Evolutionary conservation across 345 rosid species (phyloP).

Genomic region (Gossypium australe): DNA sequence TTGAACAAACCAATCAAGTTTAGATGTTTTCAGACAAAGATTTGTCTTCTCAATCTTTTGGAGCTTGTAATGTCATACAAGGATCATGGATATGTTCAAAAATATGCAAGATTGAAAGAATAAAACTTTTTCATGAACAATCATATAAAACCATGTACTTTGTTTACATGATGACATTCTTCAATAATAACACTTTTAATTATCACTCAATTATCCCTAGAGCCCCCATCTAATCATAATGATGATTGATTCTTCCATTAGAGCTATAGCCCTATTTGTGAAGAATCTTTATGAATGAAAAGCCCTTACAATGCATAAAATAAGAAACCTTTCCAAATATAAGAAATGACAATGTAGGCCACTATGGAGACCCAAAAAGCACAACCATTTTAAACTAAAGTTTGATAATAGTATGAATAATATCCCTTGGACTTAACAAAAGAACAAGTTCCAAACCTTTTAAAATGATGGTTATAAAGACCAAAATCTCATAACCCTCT

Average conservation of each 20-base stretch:
- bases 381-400: slow-evolving; percentile 33
- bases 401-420: slow-evolving; percentile 6
- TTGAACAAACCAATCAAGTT: neutral
- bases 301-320: slow-evolving; percentile 28
- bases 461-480: slow-evolving; percentile 34
- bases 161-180: slow-evolving; percentile 14
- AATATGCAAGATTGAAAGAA: neutral
- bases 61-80: neutral
- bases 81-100: neutral
- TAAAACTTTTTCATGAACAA: slow-evolving; percentile 14
- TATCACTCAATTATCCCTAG: slow-evolving; percentile 21
- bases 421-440: slow-evolving; percentile 28
- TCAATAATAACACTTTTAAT: neutral
- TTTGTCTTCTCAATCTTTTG: neutral
- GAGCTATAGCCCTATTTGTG: neutral
- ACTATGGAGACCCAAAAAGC: slow-evolving; percentile 53
- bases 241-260: slow-evolving; percentile 31
- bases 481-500: slow-evolving; percentile 22
- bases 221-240: slow-evolving; percentile 29
- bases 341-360: slow-evolving; percentile 56
- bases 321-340: slow-evolving; percentile 41
- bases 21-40: neutral
- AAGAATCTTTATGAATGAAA: slow-evolving; percentile 23
- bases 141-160: slow-evolving; percentile 17
- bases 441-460: slow-evolving; percentile 18